A percentile compares a stretch with the other conserved stretches of the same genome.
Evolutionary conservation across 805 yeast species (phyloP).

Genomic region (Blastobotrys americana): DNA sequence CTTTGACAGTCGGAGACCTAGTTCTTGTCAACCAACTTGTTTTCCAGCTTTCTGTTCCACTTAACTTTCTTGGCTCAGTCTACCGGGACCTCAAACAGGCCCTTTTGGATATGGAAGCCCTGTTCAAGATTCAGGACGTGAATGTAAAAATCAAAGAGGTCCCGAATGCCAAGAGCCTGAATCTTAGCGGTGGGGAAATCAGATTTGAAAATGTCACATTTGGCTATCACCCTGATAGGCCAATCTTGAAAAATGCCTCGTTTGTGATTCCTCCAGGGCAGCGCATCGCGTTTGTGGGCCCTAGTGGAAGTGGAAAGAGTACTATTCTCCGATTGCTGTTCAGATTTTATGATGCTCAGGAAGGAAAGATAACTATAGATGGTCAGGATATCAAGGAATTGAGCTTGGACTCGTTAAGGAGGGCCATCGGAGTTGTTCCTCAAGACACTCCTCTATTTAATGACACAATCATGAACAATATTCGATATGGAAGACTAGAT

Average conservation of each 20-base stretch:
- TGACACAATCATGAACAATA: constrained; percentile 80
- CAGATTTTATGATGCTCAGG: constrained; percentile 77
- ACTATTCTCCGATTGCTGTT: constrained; percentile 78
- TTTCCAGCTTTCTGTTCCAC: constrained; percentile 90
- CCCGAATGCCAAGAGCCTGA: constrained; percentile 55
- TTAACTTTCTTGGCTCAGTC: constrained; percentile 91
- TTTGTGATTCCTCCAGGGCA: constrained; percentile 86
- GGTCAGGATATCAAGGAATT: constrained; percentile 80
- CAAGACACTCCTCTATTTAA: constrained; percentile 96
- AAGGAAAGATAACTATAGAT: constrained; percentile 75
- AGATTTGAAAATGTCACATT: constrained; percentile 85
- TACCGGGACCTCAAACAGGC: constrained; percentile 93
- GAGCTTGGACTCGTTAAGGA: constrained; percentile 66
- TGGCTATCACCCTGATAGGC: constrained; percentile 85
- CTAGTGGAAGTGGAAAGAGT: constrained; percentile 93
- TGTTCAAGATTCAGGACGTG: constrained; percentile 76
- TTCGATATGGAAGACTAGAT: constrained; percentile 71
- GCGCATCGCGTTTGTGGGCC: constrained; percentile 92
- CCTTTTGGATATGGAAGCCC: constrained; percentile 88
- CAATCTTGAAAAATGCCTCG: constrained; percentile 70
- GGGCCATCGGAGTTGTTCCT: constrained; percentile 84
- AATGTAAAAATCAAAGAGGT: constrained; percentile 57
- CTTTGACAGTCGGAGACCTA: constrained; percentile 86
- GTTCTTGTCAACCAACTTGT: constrained; percentile 93
- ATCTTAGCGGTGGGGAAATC: constrained; percentile 67